Conservation (phyloP, 2,329 filamentous ascomycete species). For the Dothidotthia symphoricarpi region DNA sequence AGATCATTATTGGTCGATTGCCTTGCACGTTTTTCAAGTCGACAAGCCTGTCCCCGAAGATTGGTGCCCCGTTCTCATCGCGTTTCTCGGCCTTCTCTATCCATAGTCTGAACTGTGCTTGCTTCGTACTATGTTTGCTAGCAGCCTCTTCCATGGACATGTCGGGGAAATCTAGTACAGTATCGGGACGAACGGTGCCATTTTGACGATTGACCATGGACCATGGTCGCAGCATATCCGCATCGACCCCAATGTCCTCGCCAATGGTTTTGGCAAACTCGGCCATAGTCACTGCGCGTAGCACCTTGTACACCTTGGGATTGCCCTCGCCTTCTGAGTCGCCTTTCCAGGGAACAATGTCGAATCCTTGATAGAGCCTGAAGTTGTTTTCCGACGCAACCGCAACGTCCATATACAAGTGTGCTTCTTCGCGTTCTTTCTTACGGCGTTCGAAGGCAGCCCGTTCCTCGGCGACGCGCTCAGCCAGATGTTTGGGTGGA, state of each 20-base stretch:
- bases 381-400: conserved; percentile 83
- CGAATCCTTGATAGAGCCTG: conserved; percentile 75
- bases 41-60: conserved; percentile 67
- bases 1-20: conserved; percentile 69
- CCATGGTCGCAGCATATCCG: conserved; percentile 78
- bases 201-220: conserved; percentile 98
- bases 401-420: conserved; percentile 83
- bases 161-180: conserved; percentile 73
- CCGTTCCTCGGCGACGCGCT: conserved; percentile 77
- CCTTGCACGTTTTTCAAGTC: conserved; percentile 55
- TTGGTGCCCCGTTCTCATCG: conserved; percentile 65
- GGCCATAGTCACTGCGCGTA: conserved; percentile 71
- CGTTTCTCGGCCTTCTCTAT: conserved; percentile 70
- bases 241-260: conserved; percentile 64
- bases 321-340: conserved; percentile 61
- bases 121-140: conserved; percentile 67
- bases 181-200: conserved; percentile 89
- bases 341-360: conserved; percentile 63
- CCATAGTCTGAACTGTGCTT: conserved; percentile 73
- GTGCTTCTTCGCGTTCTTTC: conserved; percentile 90
- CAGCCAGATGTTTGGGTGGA: conserved; percentile 77
- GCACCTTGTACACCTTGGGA: conserved; percentile 69
- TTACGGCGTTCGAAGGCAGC: conserved; percentile 70
- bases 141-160: conserved; percentile 67
- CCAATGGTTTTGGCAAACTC: conserved; percentile 73